Base-by-base conservation (phyloP, 495 filamentous ascomycete genomes). In the Niebla homalea region DNA sequence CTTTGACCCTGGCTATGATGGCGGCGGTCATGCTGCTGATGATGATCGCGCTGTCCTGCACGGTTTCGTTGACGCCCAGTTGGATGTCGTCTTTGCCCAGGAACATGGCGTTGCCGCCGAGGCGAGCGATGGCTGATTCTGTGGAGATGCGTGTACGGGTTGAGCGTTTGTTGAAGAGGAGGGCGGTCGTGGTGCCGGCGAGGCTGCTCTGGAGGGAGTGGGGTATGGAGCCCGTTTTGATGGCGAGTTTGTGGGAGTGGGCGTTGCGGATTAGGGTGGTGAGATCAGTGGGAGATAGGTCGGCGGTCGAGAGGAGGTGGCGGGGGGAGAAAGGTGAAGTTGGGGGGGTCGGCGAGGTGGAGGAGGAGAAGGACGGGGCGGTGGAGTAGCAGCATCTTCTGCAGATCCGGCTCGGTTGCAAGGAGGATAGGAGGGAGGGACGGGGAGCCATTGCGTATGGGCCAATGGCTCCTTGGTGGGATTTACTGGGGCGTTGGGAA, bases 41-140 rank as follows among this genome's bases (percentile, higher is more conserved):
- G 23, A 98, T 85, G 16, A 84, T 74, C 1, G 87, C 78, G 5
- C 90, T 94, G 62, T 98, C 92, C 60, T 83, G 79, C 19, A 96
- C 70, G 8, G 87, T 87, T 66, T 98, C 92, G 59, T 98, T 98
- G 51, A 84, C 92, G 23, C 90, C 90, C 26, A 97, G 69, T 62
- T 98, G 92, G 49, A 98, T 98, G 63, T 98, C 92, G 40, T 89
- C 83, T 61, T 86, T 88, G 45, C 87, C 86, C 39, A 98, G 68
- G 64, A 97, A 98, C 87, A 98, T 92, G 16, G 92, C 85, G 63
- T 95, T 85, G 2, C 92, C 92, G 38, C 87, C 84, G 71, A 98
- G 76, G 38, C 80, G 66, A 16, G 81, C 77, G 12, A 94, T 77
- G 10, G 92, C 92, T 6, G 81, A 79, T 70, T 98, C 92, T 14